Base-by-base conservation (phyloP, 192 early-diverging fungal species). In the Pilaira anomala region DNA sequence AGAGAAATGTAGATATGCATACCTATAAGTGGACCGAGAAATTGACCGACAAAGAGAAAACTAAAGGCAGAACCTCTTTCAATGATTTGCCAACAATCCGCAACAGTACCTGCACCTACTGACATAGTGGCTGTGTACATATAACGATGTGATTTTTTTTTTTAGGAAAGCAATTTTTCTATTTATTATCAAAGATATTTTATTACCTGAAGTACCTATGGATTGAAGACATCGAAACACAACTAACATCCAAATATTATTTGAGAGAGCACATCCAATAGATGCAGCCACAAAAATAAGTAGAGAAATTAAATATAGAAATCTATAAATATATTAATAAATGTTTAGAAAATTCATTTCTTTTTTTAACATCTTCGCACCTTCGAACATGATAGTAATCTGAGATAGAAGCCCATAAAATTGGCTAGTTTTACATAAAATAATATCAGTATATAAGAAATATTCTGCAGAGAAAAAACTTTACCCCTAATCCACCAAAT, bases 401-500 rank as follows among this genome's bases (percentile, higher is more conserved):
- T 7, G 78, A 76, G 5, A 80, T 42, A 2, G 73, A 72, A 2
- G 72, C 76, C 62, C 61, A 73, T n/a, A 80, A 53, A 7, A 80
- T 56, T 1, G 78, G 75, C 63, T 65, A 58, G 36, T 41, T 57
- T 7, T 4, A 39, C 39, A 22, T 7, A 18, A 19, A 21, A 61
- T 25, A 61, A 28, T 30, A 48, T 24, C 7, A 14, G 25, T 28
- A 58, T 8, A 48, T 28, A 3, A 4, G 11, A 1, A 60, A 29
- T 60, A 19, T 4, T n/a, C 12, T 6, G 3, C 33, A 42, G n/a
- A 57, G 19, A 40, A 30, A 56, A 14, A 41, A 49, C 16, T 22
- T 65, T 55, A 65, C 63, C 69, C 69, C 72, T 50, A 79, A 71
- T 22, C 78, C 78, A 62, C 75, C 75, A 53, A 79, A 79, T 25